phyloP scores from a whole-genome alignment of 495 filamentous ascomycete genomes.

The Geoglossum glabrum region DNA sequence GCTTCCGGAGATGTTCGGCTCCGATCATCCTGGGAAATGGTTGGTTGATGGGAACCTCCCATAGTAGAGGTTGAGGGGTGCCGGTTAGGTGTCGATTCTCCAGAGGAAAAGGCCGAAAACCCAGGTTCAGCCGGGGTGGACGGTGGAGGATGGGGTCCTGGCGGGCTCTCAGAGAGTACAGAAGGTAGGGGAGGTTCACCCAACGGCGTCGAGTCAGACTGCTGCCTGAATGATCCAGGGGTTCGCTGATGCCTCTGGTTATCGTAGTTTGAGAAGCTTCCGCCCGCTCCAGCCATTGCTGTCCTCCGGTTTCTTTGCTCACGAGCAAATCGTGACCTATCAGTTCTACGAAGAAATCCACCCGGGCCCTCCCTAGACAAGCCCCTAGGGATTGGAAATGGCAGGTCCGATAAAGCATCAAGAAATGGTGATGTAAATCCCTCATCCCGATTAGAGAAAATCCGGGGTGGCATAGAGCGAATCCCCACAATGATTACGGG shows the following conservation, averaged over 20 bases:
- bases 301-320: constrained; percentile 21
- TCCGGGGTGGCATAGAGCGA: constrained; percentile 35
- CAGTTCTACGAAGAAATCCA: constrained; percentile 18
- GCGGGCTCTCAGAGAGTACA: constrained; percentile 33
- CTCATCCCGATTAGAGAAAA: constrained; percentile 24
- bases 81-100: constrained; percentile 6
- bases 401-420: constrained; percentile 32
- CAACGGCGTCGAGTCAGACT: constrained; percentile 21
- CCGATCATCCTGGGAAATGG: not conserved
- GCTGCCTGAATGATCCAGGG: constrained; percentile 14
- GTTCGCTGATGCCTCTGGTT: constrained; percentile 28
- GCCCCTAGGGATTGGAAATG: constrained; percentile 19
- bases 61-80: not conserved
- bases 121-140: constrained; percentile 47
- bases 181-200: constrained; percentile 18
- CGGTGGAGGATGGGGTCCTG: constrained; percentile 44
- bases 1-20: not conserved
- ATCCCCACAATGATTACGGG: constrained; percentile 57
- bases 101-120: constrained; percentile 35
- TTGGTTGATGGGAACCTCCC: not conserved
- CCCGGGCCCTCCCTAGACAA: constrained; percentile 20
- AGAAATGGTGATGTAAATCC: constrained; percentile 38
- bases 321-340: constrained; percentile 31
- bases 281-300: constrained; percentile 25
- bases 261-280: constrained; percentile 25